phyloP scores from a whole-genome alignment of 78 protist genomes.

The Dictyostelium brefeldianum region DNA sequence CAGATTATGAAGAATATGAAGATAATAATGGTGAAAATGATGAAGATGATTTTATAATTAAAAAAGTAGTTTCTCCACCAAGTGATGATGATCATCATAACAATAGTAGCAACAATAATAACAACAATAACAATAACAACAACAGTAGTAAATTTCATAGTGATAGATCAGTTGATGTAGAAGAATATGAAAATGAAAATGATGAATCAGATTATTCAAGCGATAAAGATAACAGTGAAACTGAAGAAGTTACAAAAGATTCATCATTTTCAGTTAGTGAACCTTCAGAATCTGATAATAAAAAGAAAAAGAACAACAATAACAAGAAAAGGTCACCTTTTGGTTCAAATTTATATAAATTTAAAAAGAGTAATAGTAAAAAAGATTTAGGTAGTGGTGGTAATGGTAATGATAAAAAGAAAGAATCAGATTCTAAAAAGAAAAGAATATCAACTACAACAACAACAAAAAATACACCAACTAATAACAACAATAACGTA shows the following conservation, averaged over 20 bases:
- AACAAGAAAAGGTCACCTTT: constrained; percentile 6
- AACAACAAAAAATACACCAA: not conserved
- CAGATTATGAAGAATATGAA: constrained; percentile 7
- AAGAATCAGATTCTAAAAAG: not conserved
- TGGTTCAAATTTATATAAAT: constrained; percentile 20
- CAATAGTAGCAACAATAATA: not conserved
- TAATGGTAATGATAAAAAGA: not conserved
- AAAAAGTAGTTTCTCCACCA: not conserved
- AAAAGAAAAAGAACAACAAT: not conserved
- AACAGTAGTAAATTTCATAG: not conserved
- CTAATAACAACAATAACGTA: not conserved
- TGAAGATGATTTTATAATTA: not conserved
- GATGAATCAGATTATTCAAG: constrained; percentile 9
- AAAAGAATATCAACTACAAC: not conserved
- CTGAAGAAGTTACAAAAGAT: not conserved
- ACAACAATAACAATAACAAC: not conserved
- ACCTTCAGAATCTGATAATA: not conserved
- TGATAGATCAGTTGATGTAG: not conserved
- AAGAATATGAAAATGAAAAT: constrained; percentile 3
- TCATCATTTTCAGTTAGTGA: not conserved
- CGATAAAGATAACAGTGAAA: constrained; percentile 10
- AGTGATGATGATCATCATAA: not conserved
- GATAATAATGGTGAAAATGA: not conserved
- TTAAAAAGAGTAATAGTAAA: not conserved
- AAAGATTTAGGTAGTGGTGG: not conserved